These are phyloP conservation scores for Solanum sejunctum DNA, from an alignment of 257 asterid genomes.

Conservation along the genomic window DNA sequence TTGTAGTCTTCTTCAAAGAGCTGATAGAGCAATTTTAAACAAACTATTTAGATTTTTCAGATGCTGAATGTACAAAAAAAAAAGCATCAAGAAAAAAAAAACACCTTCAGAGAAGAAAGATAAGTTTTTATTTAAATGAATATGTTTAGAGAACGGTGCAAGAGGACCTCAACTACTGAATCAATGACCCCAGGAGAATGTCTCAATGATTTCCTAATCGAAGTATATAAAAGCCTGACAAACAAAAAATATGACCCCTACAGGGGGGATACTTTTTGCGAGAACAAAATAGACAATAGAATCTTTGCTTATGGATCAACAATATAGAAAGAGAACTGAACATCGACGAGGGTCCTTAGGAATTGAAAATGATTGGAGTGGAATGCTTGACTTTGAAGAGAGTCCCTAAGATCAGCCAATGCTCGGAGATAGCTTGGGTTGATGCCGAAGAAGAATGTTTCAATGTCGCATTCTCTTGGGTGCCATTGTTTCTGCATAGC, in stretches of 20 bases:
- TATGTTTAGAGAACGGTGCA: slow-evolving; percentile 26
- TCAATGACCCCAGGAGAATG: slow-evolving; percentile 45
- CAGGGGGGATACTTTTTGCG: slow-evolving; percentile 29
- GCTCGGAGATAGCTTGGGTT: slow-evolving; percentile 73
- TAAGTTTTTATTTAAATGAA: slow-evolving; percentile 18
- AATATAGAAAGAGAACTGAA: slow-evolving; percentile 55
- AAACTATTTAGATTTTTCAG: slow-evolving; percentile 48
- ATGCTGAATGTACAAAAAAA: slow-evolving; percentile 36
- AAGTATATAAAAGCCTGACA: slow-evolving; percentile 63
- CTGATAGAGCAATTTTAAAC: slow-evolving; percentile 60
- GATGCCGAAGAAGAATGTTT: slow-evolving; percentile 34
- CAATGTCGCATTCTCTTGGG: slow-evolving; percentile 14
- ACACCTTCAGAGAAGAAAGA: slow-evolving; percentile 59
- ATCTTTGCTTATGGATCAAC: slow-evolving; percentile 94
- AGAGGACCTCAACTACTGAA: slow-evolving; percentile 35
- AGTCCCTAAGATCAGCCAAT: slow-evolving; percentile 76
- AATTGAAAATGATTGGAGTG: slow-evolving; percentile 47
- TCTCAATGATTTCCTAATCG: slow-evolving; percentile 69
- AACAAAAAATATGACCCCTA: slow-evolving; percentile 57
- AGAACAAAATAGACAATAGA: slow-evolving; percentile 54
- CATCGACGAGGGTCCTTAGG: slow-evolving; percentile 37
- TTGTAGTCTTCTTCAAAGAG: slow-evolving; percentile 40
- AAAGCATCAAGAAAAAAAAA: slow-evolving; percentile 74
- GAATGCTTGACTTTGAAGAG: slow-evolving; percentile 39
- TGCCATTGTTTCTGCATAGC: background rate